Evolutionary conservation across 371 early-diverging fungal species (phyloP).

Genomic region (Mucor indicus): DNA sequence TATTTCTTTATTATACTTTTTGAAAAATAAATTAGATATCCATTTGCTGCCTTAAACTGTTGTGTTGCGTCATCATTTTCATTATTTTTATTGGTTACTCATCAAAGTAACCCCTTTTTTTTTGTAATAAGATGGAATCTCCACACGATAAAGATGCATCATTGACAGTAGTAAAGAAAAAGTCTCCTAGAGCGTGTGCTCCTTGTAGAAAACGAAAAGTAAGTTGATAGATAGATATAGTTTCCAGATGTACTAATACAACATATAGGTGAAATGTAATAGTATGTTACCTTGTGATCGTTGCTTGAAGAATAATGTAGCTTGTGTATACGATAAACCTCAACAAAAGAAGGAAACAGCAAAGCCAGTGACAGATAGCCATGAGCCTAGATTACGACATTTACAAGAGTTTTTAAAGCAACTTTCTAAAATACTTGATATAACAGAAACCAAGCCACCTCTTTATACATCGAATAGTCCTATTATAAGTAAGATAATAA

Average conservation of each 20-base stretch:
- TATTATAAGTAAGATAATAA: no score
- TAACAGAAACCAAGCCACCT: slow-evolving; percentile 1
- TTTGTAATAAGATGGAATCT: not conserved
- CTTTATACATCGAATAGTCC: not conserved
- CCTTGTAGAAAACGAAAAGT: slow-evolving; percentile 28
- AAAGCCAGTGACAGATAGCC: slow-evolving; percentile 10
- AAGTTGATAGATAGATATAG: not conserved
- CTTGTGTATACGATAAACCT: slow-evolving; percentile 20
- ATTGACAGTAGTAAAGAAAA: slow-evolving; percentile 16
- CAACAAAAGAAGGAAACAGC: slow-evolving; percentile 12
- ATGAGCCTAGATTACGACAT: slow-evolving; percentile 13
- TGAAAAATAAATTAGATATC: no score
- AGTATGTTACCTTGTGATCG: slow-evolving; percentile 21
- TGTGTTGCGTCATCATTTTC: no score
- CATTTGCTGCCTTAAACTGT: no score
- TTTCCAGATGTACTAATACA: not conserved
- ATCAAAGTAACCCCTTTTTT: not conserved
- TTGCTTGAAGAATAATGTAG: slow-evolving; percentile 9
- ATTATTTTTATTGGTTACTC: no score
- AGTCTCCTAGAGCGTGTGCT: slow-evolving; percentile 22
- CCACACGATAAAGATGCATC: slow-evolving; percentile 9
- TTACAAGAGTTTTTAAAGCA: slow-evolving; percentile 10
- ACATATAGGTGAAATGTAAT: slow-evolving; percentile 21
- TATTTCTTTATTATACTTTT: no score
- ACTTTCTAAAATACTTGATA: slow-evolving; percentile 14